These are phyloP conservation scores for Gnomoniopsis sp. DNA, from an alignment of 2,329 filamentous ascomycete species.

Conservation along the genomic window DNA sequence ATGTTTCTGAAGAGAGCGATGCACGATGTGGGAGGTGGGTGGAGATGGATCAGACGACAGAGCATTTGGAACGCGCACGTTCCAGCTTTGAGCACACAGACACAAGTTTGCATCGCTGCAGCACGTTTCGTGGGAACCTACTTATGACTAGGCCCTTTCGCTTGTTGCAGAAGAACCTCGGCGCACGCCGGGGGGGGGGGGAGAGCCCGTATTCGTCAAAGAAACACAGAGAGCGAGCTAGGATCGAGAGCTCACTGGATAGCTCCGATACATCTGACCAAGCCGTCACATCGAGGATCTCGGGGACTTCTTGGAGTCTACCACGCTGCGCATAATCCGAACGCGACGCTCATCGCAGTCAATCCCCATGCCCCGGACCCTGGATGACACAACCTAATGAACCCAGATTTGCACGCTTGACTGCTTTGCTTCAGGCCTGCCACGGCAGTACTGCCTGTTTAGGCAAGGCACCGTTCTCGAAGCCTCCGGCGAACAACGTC, in stretches of 20 bases:
- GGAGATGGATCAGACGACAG: background rate
- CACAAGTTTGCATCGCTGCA: background rate
- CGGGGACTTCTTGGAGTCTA: background rate
- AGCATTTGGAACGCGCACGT: background rate
- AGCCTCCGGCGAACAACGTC: background rate
- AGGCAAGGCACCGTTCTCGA: background rate
- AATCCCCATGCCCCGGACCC: background rate
- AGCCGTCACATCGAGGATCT: conserved; percentile 1
- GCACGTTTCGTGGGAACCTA: background rate
- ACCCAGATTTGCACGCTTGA: background rate
- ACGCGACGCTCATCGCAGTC: background rate
- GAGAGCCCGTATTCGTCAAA: background rate
- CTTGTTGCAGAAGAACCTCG: background rate
- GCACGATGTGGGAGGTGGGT: background rate
- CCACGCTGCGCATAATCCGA: background rate
- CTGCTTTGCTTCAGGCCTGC: too few relatives aligned
- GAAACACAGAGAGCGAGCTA: background rate
- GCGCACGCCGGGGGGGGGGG: too few relatives aligned
- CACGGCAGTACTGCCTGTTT: background rate
- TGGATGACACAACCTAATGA: background rate
- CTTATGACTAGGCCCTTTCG: background rate
- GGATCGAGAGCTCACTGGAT: background rate
- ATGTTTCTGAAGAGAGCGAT: background rate
- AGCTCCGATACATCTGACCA: background rate
- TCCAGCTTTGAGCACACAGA: background rate